A percentile compares a stretch with the other conserved stretches of the same genome.
Evolutionary conservation across 441 rosid genomes (phyloP).

Genomic region (Populus hybrid): DNA sequence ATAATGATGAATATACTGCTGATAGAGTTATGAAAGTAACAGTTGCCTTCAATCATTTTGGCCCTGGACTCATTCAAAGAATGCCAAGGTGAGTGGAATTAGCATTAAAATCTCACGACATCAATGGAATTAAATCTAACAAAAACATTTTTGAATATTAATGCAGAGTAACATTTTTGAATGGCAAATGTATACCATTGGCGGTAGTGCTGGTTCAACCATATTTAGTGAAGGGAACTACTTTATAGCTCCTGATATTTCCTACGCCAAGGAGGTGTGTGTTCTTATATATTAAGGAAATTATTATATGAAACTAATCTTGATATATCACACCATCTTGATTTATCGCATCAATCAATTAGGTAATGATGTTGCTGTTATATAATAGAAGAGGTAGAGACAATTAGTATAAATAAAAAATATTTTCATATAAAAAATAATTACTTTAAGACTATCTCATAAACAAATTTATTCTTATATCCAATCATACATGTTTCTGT

Average conservation of each 20-base stretch:
- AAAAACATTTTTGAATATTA: background rate
- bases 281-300: background rate
- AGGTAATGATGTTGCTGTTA: too few relatives aligned
- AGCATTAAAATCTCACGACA: too few relatives aligned
- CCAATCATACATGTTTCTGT: too few relatives aligned
- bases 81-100: conserved; percentile 61
- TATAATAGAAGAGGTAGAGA: too few relatives aligned
- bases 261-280: conserved; percentile 58
- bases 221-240: conserved; percentile 88
- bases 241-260: conserved; percentile 58
- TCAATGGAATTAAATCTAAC: too few relatives aligned
- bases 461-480: too few relatives aligned
- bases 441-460: too few relatives aligned
- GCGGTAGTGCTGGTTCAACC: conserved; percentile 81
- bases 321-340: too few relatives aligned
- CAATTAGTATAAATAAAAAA: too few relatives aligned
- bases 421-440: too few relatives aligned
- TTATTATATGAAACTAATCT: too few relatives aligned
- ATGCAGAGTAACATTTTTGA: conserved; percentile 71
- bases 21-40: conserved; percentile 72
- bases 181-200: conserved; percentile 91
- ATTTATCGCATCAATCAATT: too few relatives aligned
- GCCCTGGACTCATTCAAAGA: conserved; percentile 64
- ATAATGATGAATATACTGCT: conserved; percentile 44
- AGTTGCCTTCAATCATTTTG: conserved; percentile 65